Evolutionary conservation across 2,329 filamentous ascomycete genomes (phyloP).

Genomic region (Aspergillus uvarum): DNA sequence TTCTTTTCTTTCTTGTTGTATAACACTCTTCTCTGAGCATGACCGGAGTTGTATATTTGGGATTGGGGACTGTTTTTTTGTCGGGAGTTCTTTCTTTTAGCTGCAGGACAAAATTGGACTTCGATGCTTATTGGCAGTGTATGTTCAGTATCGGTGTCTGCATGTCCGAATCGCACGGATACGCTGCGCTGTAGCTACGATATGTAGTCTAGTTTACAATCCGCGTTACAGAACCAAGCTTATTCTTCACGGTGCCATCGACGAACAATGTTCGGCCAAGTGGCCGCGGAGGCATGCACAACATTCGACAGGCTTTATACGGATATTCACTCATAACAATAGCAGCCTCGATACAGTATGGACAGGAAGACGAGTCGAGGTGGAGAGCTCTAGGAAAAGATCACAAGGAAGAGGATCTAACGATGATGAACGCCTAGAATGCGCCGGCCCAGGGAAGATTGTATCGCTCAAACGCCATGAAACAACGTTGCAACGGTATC

Average conservation of each 20-base stretch:
- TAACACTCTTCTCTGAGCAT: conserved; percentile 37
- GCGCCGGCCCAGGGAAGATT: conserved; percentile 23
- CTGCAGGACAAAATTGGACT: background rate
- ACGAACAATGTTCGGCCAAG: background rate
- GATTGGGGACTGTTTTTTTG: background rate
- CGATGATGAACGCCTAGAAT: conserved; percentile 28
- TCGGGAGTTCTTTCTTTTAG: background rate
- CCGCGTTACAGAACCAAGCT: background rate
- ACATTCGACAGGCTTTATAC: background rate
- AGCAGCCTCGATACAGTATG: conserved; percentile 7
- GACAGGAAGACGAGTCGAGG: background rate
- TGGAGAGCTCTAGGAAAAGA: background rate
- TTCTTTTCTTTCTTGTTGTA: conserved; percentile 20
- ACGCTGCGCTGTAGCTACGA: background rate
- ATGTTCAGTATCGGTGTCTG: too few species aligned
- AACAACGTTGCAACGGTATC: conserved; percentile 12
- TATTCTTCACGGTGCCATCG: background rate
- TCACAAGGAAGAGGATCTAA: conserved; percentile 4
- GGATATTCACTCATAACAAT: conserved; percentile 16
- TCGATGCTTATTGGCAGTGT: background rate
- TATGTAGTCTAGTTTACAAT: background rate
- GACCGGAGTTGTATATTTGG: conserved; percentile 27
- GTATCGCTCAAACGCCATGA: conserved; percentile 15
- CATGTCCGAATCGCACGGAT: too few species aligned
- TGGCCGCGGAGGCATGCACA: background rate